Conservation (phyloP, 306 rosid genomes). For the Vigna angularis region DNA sequence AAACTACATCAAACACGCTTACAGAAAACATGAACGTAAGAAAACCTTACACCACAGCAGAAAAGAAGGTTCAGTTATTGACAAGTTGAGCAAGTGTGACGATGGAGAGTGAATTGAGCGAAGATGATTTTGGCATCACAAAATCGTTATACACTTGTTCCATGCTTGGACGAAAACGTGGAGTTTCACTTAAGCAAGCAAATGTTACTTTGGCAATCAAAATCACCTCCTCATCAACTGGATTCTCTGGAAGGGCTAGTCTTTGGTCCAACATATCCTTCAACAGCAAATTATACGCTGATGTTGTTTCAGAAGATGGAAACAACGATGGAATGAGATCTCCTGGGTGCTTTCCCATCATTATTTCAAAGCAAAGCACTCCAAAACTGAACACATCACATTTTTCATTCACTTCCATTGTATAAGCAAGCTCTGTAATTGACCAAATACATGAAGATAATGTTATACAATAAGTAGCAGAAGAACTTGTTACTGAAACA, state of each 20-base stretch:
- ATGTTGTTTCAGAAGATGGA: not conserved
- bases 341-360: conserved; percentile 32
- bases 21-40: not conserved
- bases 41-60: too few relatives aligned
- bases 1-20: not conserved
- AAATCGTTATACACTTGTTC: not conserved
- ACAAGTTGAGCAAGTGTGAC: not conserved
- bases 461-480: not conserved
- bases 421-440: conserved; percentile 27
- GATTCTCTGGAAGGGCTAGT: conserved; percentile 1
- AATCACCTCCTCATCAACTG: not conserved
- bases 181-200: not conserved
- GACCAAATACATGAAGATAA: not conserved
- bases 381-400: conserved; percentile 33
- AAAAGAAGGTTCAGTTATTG: not conserved
- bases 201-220: not conserved
- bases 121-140: not conserved
- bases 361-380: conserved; percentile 14
- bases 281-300: not conserved
- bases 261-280: conserved; percentile 18
- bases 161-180: not conserved
- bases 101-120: not conserved
- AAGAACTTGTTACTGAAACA: not conserved
- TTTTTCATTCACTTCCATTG: conserved; percentile 3
- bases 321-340: not conserved